A percentile compares a stretch with the other conserved stretches of the same genome.
Evolutionary conservation across 1,139 yeast species (phyloP).

Genomic region (Candida dubliniensis): DNA sequence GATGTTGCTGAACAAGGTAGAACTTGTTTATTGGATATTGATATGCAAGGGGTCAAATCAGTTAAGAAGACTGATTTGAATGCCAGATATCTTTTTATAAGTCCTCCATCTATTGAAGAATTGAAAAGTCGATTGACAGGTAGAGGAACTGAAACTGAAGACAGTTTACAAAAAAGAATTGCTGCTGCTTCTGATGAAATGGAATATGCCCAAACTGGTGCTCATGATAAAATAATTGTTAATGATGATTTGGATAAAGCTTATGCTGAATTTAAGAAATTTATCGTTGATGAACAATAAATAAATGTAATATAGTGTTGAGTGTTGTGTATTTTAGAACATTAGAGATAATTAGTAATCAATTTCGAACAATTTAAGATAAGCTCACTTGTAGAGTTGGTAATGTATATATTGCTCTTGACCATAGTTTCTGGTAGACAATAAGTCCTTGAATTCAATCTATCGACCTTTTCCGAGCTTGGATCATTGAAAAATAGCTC

Average conservation of each 20-base stretch:
- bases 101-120: constrained; percentile 88
- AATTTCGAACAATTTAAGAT: too few species aligned
- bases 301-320: background rate
- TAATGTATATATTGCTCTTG: too few species aligned
- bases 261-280: constrained; percentile 73
- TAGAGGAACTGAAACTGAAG: constrained; percentile 94
- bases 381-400: background rate
- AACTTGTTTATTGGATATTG: constrained; percentile 91
- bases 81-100: constrained; percentile 81
- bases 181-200: constrained; percentile 85
- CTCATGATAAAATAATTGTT: constrained; percentile 85
- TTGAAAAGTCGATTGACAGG: constrained; percentile 72
- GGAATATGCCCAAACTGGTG: constrained; percentile 86
- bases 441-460: too few species aligned
- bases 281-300: constrained; percentile 48
- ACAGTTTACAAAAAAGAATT: constrained; percentile 78
- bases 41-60: constrained; percentile 96
- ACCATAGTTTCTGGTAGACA: too few species aligned
- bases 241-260: constrained; percentile 92
- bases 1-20: constrained; percentile 63
- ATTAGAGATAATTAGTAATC: too few species aligned
- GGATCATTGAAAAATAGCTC: too few species aligned
- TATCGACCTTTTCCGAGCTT: too few species aligned
- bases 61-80: constrained; percentile 80
- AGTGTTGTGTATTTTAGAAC: too few species aligned